A percentile compares a stretch with the other conserved stretches of the same genome.
Evolutionary conservation across 352 stramenopile species (phyloP).

Genomic region (Pilasporangium apinafurcum): DNA sequence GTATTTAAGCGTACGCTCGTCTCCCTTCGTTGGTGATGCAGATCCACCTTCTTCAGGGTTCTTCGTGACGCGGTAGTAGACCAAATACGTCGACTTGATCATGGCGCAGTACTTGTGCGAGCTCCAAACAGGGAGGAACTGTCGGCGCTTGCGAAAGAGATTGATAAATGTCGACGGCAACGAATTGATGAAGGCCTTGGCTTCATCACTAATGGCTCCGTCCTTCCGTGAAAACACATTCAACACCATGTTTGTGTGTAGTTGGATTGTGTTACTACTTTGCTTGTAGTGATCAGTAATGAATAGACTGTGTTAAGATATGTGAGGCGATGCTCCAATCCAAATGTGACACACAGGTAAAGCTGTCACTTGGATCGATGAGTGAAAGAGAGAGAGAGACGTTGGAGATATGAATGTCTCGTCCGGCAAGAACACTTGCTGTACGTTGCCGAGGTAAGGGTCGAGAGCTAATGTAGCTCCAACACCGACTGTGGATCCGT

Average conservation of each 20-base stretch:
- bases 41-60: slow-evolving; percentile 24
- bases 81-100: slow-evolving; percentile 84
- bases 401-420: background rate
- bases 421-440: no score
- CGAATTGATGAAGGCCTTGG: slow-evolving; percentile 80
- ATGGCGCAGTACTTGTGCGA: slow-evolving; percentile 82
- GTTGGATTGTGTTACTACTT: no score
- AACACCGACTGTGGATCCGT: no score
- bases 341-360: no score
- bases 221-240: slow-evolving; percentile 78
- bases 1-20: slow-evolving; percentile 48
- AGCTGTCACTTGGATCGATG: no score
- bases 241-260: slow-evolving; percentile 62
- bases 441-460: no score
- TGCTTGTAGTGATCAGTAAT: no score
- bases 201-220: slow-evolving; percentile 60
- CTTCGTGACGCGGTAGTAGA: slow-evolving; percentile 78
- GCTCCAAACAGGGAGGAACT: slow-evolving; percentile 77
- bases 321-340: no score
- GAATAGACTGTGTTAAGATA: no score
- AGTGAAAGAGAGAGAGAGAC: background rate
- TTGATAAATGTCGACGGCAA: slow-evolving; percentile 80
- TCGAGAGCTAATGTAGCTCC: no score
- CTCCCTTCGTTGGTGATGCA: slow-evolving; percentile 10
- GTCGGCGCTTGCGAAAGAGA: slow-evolving; percentile 78